phyloP scores from a whole-genome alignment of 768 basidiomycete genomes.

The Podaxis sp. region DNA sequence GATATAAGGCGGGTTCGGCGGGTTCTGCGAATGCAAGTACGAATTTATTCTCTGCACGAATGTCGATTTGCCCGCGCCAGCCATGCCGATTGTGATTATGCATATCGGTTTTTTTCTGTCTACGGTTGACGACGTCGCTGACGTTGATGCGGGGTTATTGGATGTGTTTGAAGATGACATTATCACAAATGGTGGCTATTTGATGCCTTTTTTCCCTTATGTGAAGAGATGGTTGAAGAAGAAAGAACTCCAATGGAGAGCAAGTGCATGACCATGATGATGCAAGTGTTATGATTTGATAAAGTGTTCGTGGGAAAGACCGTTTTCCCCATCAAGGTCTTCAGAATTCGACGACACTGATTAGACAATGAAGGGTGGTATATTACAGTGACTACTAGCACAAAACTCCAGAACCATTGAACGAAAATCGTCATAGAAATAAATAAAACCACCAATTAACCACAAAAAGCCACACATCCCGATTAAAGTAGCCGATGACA shows the following conservation, averaged over 20 bases:
- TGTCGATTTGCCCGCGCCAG: conserved; percentile 96
- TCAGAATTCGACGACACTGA: too few species aligned
- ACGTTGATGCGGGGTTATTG: conserved; percentile 11
- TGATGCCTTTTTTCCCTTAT: background rate
- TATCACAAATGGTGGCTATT: background rate
- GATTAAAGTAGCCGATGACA: too few species aligned
- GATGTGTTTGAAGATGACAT: conserved; percentile 6
- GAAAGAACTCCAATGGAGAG: background rate
- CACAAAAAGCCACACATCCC: too few species aligned
- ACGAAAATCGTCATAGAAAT: background rate
- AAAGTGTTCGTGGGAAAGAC: conserved; percentile 9
- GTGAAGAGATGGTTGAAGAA: background rate
- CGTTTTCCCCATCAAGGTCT: background rate
- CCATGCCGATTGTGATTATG: conserved; percentile 94
- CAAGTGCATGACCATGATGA: background rate
- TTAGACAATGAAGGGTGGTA: background rate
- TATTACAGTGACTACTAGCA: background rate
- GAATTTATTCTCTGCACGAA: conserved; percentile 95
- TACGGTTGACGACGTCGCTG: conserved; percentile 14
- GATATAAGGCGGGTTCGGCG: conserved; percentile 82
- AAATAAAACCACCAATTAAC: background rate
- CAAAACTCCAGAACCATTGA: background rate
- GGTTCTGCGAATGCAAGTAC: conserved; percentile 72
- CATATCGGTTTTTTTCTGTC: conserved; percentile 66
- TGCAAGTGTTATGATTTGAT: conserved; percentile 4